Conservation (phyloP, 495 filamentous ascomycete genomes). For the Penicillium egyptiacum region DNA sequence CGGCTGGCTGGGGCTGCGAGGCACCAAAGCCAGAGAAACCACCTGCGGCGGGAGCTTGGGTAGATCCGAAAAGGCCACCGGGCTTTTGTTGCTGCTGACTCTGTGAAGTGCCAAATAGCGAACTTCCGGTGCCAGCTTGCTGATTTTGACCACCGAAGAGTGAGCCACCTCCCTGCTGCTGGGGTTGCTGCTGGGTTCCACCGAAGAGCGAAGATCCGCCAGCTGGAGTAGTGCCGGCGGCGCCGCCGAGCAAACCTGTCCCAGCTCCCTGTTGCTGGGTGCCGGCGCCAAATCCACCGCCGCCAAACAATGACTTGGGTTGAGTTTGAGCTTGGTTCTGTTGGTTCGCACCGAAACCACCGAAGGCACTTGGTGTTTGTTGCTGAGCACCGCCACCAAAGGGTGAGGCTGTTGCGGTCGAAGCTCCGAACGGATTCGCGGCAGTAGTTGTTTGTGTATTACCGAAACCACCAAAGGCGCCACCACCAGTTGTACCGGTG, state of each 20-base stretch:
- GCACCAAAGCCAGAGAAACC: slow-evolving; percentile 9
- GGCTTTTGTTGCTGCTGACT: slow-evolving; percentile 49
- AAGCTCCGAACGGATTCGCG: slow-evolving; percentile 36
- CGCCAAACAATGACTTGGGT: slow-evolving; percentile 43
- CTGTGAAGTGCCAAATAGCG: slow-evolving; percentile 35
- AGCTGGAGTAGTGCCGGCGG: slow-evolving; percentile 28
- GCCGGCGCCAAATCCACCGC: slow-evolving; percentile 37
- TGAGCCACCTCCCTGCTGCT: slow-evolving; percentile 39
- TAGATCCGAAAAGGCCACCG: slow-evolving; percentile 29
- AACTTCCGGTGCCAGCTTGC: slow-evolving; percentile 27
- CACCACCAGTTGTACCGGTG: slow-evolving; percentile 35
- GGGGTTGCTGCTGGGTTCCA: slow-evolving; percentile 39
- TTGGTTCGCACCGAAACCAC: slow-evolving; percentile 40
- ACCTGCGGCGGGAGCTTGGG: slow-evolving; percentile 10
- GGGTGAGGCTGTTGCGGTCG: slow-evolving; percentile 32
- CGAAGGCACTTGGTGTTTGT: slow-evolving; percentile 38
- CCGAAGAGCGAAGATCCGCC: slow-evolving; percentile 43
- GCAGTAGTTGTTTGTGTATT: slow-evolving; percentile 33
- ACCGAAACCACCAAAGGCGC: slow-evolving; percentile 41
- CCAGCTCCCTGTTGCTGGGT: slow-evolving; percentile 40
- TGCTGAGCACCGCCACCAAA: slow-evolving; percentile 48
- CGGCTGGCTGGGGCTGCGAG: slow-evolving; percentile 19
- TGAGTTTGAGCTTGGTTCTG: slow-evolving; percentile 48
- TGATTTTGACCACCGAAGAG: slow-evolving; percentile 45
- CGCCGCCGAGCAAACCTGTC: slow-evolving; percentile 46